Conservation (phyloP, 179 eudicot species). For the Vitellaria paradoxa region DNA sequence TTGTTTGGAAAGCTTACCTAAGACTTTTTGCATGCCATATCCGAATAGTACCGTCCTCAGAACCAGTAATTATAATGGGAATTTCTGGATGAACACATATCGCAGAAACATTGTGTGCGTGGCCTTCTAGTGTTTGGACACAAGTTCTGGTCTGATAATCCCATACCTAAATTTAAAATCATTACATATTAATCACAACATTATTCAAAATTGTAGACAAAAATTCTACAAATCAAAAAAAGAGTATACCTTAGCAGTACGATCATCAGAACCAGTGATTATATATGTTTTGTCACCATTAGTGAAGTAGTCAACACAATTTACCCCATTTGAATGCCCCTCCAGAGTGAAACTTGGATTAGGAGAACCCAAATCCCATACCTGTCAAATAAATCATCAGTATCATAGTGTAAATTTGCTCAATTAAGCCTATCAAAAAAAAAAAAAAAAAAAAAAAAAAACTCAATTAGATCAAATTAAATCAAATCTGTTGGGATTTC, state of each 20-base stretch:
- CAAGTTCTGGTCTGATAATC: slow-evolving; percentile 52
- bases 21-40: slow-evolving; percentile 58
- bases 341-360: slow-evolving; percentile 45
- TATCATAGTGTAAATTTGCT: too few species aligned
- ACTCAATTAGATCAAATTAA: neutral
- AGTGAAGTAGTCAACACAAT: slow-evolving; percentile 51
- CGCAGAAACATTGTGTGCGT: slow-evolving; percentile 57
- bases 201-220: neutral
- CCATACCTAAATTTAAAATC: slow-evolving; percentile 53
- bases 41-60: slow-evolving; percentile 67
- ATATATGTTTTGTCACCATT: slow-evolving; percentile 43
- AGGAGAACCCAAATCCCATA: slow-evolving; percentile 64
- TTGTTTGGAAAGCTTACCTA: slow-evolving; percentile 29
- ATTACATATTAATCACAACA: neutral
- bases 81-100: slow-evolving; percentile 54
- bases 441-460: neutral
- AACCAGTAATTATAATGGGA: slow-evolving; percentile 58
- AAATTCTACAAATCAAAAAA: neutral
- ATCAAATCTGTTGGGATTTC: neutral
- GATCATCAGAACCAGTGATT: slow-evolving; percentile 71
- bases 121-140: slow-evolving; percentile 66
- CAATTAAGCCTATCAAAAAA: too few species aligned
- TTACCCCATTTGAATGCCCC: slow-evolving; percentile 62
- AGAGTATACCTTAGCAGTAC: slow-evolving; percentile 47
- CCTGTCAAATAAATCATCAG: slow-evolving; percentile 25